Evolutionary conservation across 2,329 filamentous ascomycete species (phyloP).

Genomic region (Exutisphaerella laricina): DNA sequence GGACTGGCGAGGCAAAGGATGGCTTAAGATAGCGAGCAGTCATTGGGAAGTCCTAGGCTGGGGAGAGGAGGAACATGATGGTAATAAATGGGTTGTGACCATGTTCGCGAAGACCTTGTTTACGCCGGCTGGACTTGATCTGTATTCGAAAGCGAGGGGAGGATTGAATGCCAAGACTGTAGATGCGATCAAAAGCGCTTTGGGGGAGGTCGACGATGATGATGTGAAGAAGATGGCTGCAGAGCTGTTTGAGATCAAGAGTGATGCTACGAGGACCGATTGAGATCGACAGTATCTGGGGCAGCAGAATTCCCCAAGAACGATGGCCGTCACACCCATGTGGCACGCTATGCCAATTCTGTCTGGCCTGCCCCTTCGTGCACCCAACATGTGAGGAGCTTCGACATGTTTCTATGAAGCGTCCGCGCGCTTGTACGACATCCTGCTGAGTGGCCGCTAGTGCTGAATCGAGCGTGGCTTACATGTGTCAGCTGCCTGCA

Average conservation of each 20-base stretch:
- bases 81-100: conserved; percentile 65
- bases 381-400: no score
- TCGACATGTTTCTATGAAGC: no score
- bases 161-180: conserved; percentile 57
- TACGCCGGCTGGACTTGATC: conserved; percentile 73
- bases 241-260: conserved; percentile 45
- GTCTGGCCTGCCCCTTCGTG: no score
- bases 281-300: conserved; percentile 4
- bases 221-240: conserved; percentile 50
- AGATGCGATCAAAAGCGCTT: conserved; percentile 49
- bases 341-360: no score
- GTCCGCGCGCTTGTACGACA: no score
- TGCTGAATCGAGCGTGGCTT: no score
- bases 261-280: conserved; percentile 28
- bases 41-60: conserved; percentile 80
- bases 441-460: no score
- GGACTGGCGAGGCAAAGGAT: conserved; percentile 75
- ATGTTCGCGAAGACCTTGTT: conserved; percentile 81
- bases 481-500: no score
- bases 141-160: conserved; percentile 61
- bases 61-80: conserved; percentile 49
- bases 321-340: no score
- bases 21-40: conserved; percentile 63
- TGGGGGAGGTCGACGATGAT: conserved; percentile 48
- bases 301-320: no score